These are phyloP conservation scores for Pseudocercospora macadamiae DNA, from an alignment of 2,329 filamentous ascomycete genomes.

Conservation along the genomic window DNA sequence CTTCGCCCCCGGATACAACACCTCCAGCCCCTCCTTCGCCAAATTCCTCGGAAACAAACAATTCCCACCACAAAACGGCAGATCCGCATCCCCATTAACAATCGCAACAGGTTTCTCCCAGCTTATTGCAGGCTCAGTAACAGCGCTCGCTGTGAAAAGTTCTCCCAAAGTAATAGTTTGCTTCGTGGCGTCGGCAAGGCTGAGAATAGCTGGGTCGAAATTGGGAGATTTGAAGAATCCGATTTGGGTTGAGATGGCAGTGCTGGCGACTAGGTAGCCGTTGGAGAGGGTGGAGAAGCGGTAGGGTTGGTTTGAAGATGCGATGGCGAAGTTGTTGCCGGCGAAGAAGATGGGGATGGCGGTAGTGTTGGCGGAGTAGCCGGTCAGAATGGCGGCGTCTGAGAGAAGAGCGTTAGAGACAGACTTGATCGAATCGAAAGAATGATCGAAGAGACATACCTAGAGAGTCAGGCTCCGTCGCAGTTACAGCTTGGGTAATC, in stretches of 20 bases:
- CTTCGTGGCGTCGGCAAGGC: slow-evolving; percentile 29
- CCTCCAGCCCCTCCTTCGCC: slow-evolving; percentile 20
- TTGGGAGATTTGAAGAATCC: slow-evolving; percentile 34
- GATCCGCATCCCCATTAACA: slow-evolving; percentile 31
- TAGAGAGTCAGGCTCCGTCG: too few species aligned
- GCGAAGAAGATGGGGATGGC: slow-evolving; percentile 25
- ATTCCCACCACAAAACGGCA: slow-evolving; percentile 35
- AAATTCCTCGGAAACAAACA: slow-evolving; percentile 29
- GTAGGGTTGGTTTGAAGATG: slow-evolving; percentile 28
- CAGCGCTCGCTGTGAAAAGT: slow-evolving; percentile 26
- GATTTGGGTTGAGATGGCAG: slow-evolving; percentile 28
- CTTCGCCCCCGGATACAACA: slow-evolving; percentile 24
- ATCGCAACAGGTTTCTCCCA: slow-evolving; percentile 32
- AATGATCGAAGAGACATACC: too few species aligned
- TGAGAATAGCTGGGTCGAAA: slow-evolving; percentile 33
- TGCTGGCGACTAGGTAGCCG: slow-evolving; percentile 32
- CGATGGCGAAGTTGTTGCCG: slow-evolving; percentile 32
- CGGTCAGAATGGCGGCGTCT: slow-evolving; percentile 43
- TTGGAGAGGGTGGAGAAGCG: slow-evolving; percentile 32
- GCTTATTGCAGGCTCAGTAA: slow-evolving; percentile 13
- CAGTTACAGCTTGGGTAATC: slow-evolving; percentile 37
- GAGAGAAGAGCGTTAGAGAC: slow-evolving; percentile 36
- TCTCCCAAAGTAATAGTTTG: slow-evolving; percentile 34
- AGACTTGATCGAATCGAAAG: too few species aligned
- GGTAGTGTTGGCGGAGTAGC: slow-evolving; percentile 34